Conservation (phyloP, 441 rosid species). For the Erysimum pusillum region DNA sequence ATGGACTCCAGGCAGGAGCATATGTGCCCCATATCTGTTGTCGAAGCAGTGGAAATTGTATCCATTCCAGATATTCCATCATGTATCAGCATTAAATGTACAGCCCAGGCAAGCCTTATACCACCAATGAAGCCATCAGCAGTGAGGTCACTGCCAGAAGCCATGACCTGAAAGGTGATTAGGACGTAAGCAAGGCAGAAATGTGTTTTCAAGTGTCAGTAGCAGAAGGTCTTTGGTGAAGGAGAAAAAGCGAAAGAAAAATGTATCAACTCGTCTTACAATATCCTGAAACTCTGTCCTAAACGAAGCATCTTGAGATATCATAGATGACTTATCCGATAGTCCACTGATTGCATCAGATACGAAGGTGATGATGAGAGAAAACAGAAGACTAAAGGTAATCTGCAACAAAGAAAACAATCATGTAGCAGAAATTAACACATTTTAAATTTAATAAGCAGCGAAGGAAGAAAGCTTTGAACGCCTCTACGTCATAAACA, state of each 20-base stretch:
- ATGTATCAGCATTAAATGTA: slow-evolving; percentile 82
- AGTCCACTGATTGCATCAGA: slow-evolving; percentile 90
- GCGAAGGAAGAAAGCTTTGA: slow-evolving; percentile 29
- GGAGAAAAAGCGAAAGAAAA: slow-evolving; percentile 27
- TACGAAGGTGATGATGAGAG: slow-evolving; percentile 79
- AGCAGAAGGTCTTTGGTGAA: slow-evolving; percentile 16
- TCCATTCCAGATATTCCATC: slow-evolving; percentile 73
- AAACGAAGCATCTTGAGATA: slow-evolving; percentile 82
- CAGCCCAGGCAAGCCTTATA: slow-evolving; percentile 92
- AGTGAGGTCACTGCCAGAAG: slow-evolving; percentile 62
- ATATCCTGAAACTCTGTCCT: slow-evolving; percentile 87
- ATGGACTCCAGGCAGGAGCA: slow-evolving; percentile 79
- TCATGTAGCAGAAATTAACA: slow-evolving; percentile 4
- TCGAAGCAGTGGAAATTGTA: slow-evolving; percentile 57
- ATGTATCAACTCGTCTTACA: slow-evolving; percentile 63
- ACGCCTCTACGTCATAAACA: slow-evolving; percentile 31
- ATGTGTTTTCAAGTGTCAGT: slow-evolving; percentile 30
- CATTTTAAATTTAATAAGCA: slow-evolving; percentile 17
- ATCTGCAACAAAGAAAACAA: slow-evolving; percentile 67
- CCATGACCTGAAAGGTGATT: slow-evolving; percentile 74
- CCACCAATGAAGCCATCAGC: slow-evolving; percentile 84
- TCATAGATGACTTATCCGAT: slow-evolving; percentile 81
- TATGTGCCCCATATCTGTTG: slow-evolving; percentile 72
- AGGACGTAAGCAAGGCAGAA: slow-evolving; percentile 41
- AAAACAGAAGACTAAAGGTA: slow-evolving; percentile 81